Percentiles rank a stretch among this genome's conserved stretches.
phyloP scores from a whole-genome alignment of 228 moss, liverwort and hornwort species.

The Sphagnum fallax region DNA sequence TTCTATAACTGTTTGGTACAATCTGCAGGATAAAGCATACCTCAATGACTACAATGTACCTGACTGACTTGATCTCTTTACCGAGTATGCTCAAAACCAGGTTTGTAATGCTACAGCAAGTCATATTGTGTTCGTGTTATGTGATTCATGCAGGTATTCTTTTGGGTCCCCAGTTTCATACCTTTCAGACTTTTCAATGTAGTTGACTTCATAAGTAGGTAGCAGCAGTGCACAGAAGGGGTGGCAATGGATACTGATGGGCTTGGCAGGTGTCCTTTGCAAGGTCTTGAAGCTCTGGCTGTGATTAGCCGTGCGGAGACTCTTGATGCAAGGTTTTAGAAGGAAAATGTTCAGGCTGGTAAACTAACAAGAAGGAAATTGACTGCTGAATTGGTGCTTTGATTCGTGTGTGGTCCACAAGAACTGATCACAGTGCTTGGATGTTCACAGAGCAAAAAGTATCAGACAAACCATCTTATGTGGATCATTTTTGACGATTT shows the following conservation, averaged over 20 bases:
- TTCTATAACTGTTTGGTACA: too few species aligned
- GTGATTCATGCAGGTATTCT: background rate
- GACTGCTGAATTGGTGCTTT: background rate
- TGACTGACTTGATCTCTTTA: slow-evolving; percentile 70
- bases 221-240: too few species aligned
- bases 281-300: too few species aligned
- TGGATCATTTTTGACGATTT: slow-evolving; percentile 96
- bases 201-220: too few species aligned
- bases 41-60: slow-evolving; percentile 79
- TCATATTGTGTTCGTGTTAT: background rate
- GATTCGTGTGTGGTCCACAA: too few species aligned
- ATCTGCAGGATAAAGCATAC: slow-evolving; percentile 71
- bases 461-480: slow-evolving; percentile 79
- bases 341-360: too few species aligned
- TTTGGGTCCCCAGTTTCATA: too few species aligned
- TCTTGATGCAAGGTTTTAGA: too few species aligned
- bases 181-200: too few species aligned
- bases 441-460: slow-evolving; percentile 51
- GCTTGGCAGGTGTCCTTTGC: too few species aligned
- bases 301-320: too few species aligned
- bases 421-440: background rate
- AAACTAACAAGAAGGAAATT: background rate
- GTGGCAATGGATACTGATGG: too few species aligned
- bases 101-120: slow-evolving; percentile 12
- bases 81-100: slow-evolving; percentile 62